Base-by-base conservation (phyloP, 352 stramenopile species). In the Globisporangium nunn region DNA sequence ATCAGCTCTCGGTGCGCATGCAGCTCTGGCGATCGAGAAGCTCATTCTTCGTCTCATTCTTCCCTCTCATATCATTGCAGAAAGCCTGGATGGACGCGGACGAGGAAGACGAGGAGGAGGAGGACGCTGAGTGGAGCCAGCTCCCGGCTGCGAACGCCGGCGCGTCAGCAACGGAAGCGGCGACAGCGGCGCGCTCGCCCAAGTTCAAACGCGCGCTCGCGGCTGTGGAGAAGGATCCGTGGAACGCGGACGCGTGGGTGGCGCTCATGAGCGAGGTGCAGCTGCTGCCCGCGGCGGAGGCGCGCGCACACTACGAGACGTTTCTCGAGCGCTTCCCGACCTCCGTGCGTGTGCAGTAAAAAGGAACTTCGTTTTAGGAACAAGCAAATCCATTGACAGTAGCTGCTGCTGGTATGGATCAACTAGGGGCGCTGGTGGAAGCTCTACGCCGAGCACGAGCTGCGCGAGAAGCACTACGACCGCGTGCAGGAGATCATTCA, bases 401-500 rank as follows among this genome's bases (percentile, higher is more conserved):
- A 23, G 5, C 6, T 51, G 37, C 23, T 52, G 29, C 14, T 23
- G 6, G 17, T 18, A 28, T 17, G 2, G 23, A 23, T 23, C 23
- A 23, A 23, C 17, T 30, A 81, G 70, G 85, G 84, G 3, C 81
- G 79, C 44, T 93, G 84, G 83, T 95, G 85, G 85, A 92, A 91
- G 51, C 69, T 90, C 39, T 93, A 85, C 40, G 83, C 85, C 2
- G 85, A 93, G 63, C 85, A 95, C 59, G 85, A 95, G 59, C 61
- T 93, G 46, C 73, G 77, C 15, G 84, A 92, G 52, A 91, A 93
- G 56, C 67, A 95, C 47, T 92, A 92, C 52, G 80, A 93, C 50
- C 82, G 82, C 53, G 85, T 93, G 23, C 85, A 92, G 56, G 80
- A 85, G 54, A 90, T 95, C 63, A 91, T 95, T 51, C 87, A 90